These are phyloP conservation scores for Cercospora beticola DNA, from an alignment of 2,329 filamentous ascomycete species.

Conservation along the genomic window DNA sequence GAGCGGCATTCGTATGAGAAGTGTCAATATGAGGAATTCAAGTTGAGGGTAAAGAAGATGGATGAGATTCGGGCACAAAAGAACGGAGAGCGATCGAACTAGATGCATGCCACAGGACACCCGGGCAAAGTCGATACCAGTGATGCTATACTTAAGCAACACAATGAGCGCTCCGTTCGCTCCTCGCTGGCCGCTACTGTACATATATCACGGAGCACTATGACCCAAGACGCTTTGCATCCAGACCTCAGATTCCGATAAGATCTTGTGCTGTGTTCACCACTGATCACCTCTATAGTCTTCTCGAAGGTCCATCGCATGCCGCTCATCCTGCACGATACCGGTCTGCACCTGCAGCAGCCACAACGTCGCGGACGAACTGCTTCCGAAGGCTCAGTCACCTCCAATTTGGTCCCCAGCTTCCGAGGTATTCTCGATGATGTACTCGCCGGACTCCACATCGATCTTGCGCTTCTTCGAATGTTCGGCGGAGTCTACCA, in stretches of 20 bases:
- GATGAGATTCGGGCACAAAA: slow-evolving; percentile 87
- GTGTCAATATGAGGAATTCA: slow-evolving; percentile 98
- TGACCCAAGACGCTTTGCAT: background rate
- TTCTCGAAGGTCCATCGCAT: background rate
- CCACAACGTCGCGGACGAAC: background rate
- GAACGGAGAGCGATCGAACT: slow-evolving; percentile 83
- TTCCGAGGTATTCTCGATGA: background rate
- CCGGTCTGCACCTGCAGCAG: background rate
- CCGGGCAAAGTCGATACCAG: background rate
- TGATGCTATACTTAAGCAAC: background rate
- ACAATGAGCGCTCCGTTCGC: background rate
- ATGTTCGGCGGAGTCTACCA: background rate
- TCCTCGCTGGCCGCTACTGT: slow-evolving; percentile 21
- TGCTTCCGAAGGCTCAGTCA: background rate
- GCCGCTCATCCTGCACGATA: background rate
- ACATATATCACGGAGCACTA: slow-evolving; percentile 23
- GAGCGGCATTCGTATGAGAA: slow-evolving; percentile 98
- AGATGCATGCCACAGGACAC: background rate
- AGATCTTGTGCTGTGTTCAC: background rate
- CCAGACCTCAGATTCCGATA: background rate
- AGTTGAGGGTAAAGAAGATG: slow-evolving; percentile 98
- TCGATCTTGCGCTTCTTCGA: slow-evolving; percentile 15
- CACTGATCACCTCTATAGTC: background rate
- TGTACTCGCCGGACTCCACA: slow-evolving; percentile 4
- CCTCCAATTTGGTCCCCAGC: background rate